phyloP scores from a whole-genome alignment of 805 yeast species.

The Brettanomyces naardenensis region DNA sequence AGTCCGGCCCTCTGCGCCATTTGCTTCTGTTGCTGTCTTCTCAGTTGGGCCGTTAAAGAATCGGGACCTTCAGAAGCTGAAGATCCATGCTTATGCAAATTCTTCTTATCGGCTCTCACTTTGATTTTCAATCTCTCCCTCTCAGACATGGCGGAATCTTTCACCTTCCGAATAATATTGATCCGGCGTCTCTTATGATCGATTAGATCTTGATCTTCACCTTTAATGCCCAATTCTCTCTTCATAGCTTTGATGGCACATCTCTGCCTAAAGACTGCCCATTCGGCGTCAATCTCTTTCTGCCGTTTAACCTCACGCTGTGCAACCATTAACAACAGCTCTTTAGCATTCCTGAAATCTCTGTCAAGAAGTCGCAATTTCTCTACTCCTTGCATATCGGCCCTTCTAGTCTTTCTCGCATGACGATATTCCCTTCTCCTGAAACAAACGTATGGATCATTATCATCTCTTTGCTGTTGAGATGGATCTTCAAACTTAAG shows the following conservation, averaged over 20 bases:
- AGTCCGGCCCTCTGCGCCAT: not conserved
- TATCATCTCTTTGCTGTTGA: conserved; percentile 58
- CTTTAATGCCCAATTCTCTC: conserved; percentile 66
- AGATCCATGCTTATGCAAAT: not conserved
- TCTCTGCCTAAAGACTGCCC: conserved; percentile 64
- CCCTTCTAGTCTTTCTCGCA: conserved; percentile 91
- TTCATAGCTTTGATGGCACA: conserved; percentile 65
- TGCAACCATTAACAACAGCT: conserved; percentile 59
- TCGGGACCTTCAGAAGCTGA: not conserved
- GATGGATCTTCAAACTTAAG: conserved; percentile 80
- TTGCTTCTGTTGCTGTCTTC: not conserved
- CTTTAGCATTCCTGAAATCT: conserved; percentile 71
- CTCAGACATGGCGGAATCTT: conserved; percentile 5
- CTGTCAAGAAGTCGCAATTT: conserved; percentile 63
- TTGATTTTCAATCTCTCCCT: conserved; percentile 4
- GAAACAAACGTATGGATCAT: conserved; percentile 92
- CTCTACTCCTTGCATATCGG: conserved; percentile 86
- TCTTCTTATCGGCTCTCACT: not conserved
- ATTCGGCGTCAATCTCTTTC: conserved; percentile 55
- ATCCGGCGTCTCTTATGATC: conserved; percentile 66
- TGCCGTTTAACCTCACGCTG: conserved; percentile 63
- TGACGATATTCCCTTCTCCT: conserved; percentile 92
- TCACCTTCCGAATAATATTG: conserved; percentile 6
- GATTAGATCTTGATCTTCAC: conserved; percentile 77
- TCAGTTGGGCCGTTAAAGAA: conserved; percentile 1